These are phyloP conservation scores for Boletus rex-veris DNA, from an alignment of 768 basidiomycete species.

Conservation along the genomic window DNA sequence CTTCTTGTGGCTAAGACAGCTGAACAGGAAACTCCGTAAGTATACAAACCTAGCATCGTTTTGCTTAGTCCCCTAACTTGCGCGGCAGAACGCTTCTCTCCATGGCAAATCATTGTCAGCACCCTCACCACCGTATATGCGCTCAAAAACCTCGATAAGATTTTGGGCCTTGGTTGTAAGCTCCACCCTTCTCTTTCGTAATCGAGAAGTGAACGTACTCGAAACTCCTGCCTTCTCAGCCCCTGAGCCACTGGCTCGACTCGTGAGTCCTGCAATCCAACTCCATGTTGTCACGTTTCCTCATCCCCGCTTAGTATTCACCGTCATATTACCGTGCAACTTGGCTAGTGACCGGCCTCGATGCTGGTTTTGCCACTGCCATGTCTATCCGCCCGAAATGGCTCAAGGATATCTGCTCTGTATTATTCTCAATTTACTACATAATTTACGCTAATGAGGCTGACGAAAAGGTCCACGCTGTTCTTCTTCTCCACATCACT, in stretches of 20 bases:
- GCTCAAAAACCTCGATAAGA: slow-evolving; percentile 76
- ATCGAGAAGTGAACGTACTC: background rate
- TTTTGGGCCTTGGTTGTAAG: slow-evolving; percentile 76
- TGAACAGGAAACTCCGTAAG: slow-evolving; percentile 62
- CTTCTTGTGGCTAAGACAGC: slow-evolving; percentile 56
- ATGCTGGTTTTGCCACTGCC: slow-evolving; percentile 95
- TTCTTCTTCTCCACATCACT: background rate
- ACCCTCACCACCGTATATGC: slow-evolving; percentile 86
- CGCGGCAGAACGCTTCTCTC: slow-evolving; percentile 71
- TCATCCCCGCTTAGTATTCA: slow-evolving; percentile 59
- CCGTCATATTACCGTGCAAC: slow-evolving; percentile 94
- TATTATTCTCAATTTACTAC: slow-evolving; percentile 88
- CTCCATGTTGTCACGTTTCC: slow-evolving; percentile 1
- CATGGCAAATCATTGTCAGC: slow-evolving; percentile 92
- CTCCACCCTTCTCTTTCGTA: background rate
- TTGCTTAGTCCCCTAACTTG: background rate
- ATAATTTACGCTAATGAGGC: slow-evolving; percentile 85
- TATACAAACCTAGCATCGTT: background rate
- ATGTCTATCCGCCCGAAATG: slow-evolving; percentile 91
- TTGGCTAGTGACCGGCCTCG: slow-evolving; percentile 91
- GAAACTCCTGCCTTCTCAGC: slow-evolving; percentile 42
- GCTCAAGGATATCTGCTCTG: slow-evolving; percentile 82
- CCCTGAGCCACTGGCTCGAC: slow-evolving; percentile 86
- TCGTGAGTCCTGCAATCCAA: slow-evolving; percentile 49
- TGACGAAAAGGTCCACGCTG: slow-evolving; percentile 82